Base-by-base conservation (phyloP, 1,139 yeast species). In the Yamadazyma songkhlaensis region DNA sequence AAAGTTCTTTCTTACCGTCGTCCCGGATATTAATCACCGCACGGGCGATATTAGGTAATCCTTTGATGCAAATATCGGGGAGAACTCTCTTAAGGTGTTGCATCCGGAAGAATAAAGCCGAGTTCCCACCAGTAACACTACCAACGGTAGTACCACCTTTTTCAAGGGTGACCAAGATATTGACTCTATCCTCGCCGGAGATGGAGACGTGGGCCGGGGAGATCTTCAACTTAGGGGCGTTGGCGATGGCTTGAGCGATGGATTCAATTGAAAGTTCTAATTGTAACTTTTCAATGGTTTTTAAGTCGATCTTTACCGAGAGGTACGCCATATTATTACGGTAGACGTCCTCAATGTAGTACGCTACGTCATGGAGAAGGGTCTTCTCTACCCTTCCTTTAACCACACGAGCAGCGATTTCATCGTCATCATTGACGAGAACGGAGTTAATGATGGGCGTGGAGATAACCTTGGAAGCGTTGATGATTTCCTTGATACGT, bases 381-480 rank as follows among this genome's bases (percentile, higher is more conserved):
- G 98, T 94, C 68, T 92, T 94, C 59, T 94, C 99, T 40, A 94
- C 79, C 59, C 99, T 79, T 36, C 99, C 98, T 64, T 94, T 94
- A 29, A 94, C 98, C 49, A 94, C 97, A 62, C 99, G 81, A 0
- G 98, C 98, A 22, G 97, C 97, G 56, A 96, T 84, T 64, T 90
- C 97, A 59, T 94, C 98, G 12, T 82, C 81, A 50, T 87, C 94
- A 54, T 94, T 92, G 10, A 92, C 97, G 50, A 94, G 71, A 8
- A 85, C 90, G 6, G 97, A 95, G 49, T 92, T 90, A 57, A 94
- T 92, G 57, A 94, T 94, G 1, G 99, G 99, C 2, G 98, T 94
- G 4, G 96, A 87, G 51, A 94, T 94, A 11, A 81, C 79, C 60
- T 94, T 94, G 13, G 97, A 87, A 1, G 98, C 99, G 62, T 92